phyloP scores from a whole-genome alignment of 805 yeast species.

The Candida bentonensis region DNA sequence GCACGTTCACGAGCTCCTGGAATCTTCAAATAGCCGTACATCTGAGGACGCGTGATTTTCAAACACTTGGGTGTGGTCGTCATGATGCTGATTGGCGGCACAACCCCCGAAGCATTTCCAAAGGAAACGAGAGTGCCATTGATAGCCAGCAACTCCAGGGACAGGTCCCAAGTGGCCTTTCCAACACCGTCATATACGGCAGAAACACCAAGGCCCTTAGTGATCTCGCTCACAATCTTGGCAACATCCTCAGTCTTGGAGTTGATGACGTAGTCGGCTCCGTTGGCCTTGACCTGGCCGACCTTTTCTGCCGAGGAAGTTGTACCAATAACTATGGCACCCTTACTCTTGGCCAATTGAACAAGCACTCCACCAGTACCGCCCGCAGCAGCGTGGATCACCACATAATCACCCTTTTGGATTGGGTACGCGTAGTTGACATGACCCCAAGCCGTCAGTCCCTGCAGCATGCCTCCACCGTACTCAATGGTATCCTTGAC shows the following conservation, averaged over 20 bases:
- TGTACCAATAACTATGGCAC: conserved; percentile 74
- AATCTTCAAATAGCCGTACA: neutral
- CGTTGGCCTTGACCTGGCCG: conserved; percentile 46
- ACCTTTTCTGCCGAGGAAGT: conserved; percentile 71
- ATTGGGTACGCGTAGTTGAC: conserved; percentile 52
- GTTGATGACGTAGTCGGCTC: conserved; percentile 60
- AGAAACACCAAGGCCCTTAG: conserved; percentile 19
- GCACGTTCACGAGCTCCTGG: neutral
- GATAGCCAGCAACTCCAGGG: conserved; percentile 40
- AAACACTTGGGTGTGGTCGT: conserved; percentile 34
- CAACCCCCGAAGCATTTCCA: conserved; percentile 81
- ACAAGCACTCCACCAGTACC: conserved; percentile 70
- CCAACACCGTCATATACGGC: conserved; percentile 26
- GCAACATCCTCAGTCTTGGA: conserved; percentile 20
- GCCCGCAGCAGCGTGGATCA: conserved; percentile 92
- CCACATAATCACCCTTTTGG: conserved; percentile 51
- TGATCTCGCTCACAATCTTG: conserved; percentile 18
- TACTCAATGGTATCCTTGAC: conserved; percentile 31
- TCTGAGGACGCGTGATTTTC: neutral
- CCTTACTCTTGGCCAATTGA: conserved; percentile 47
- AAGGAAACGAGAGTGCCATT: conserved; percentile 65
- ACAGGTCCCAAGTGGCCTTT: conserved; percentile 58
- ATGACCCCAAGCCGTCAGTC: conserved; percentile 67
- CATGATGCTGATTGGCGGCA: conserved; percentile 47
- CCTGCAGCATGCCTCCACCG: conserved; percentile 55